Evolutionary conservation across 371 early-diverging fungal genomes (phyloP).

Genomic region (Haplosporangium sp.): DNA sequence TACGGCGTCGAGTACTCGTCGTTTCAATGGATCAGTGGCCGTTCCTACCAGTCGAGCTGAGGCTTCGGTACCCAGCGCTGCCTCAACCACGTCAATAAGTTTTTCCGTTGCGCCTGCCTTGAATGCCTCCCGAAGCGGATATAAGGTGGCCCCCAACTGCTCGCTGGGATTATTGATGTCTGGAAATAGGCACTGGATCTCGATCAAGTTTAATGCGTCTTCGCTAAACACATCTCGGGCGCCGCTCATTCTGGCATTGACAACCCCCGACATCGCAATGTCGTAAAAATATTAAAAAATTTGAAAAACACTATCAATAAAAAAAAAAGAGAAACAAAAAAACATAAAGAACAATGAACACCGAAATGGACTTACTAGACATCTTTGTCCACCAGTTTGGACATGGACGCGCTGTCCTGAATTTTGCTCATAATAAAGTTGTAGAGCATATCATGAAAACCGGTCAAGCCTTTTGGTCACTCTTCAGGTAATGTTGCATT

Average conservation of each 20-base stretch:
- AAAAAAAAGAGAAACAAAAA: too few species aligned
- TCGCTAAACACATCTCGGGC: slow-evolving; percentile 25
- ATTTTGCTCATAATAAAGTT: too few species aligned
- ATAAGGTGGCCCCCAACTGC: slow-evolving; percentile 8
- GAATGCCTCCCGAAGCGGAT: slow-evolving; percentile 24
- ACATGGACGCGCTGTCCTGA: too few species aligned
- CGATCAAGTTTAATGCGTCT: slow-evolving; percentile 13
- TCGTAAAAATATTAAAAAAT: too few species aligned
- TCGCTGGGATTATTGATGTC: slow-evolving; percentile 14
- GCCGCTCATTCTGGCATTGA: slow-evolving; percentile 23
- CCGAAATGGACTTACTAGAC: too few species aligned
- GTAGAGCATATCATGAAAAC: too few species aligned
- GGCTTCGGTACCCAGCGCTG: slow-evolving; percentile 16
- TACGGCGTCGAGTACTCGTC: slow-evolving; percentile 21
- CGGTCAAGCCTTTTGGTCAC: too few species aligned
- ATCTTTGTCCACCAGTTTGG: too few species aligned
- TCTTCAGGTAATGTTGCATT: too few species aligned
- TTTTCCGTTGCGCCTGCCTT: slow-evolving; percentile 9
- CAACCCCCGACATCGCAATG: slow-evolving; percentile 25
- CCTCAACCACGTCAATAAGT: slow-evolving; percentile 14
- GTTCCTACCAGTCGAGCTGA: slow-evolving; percentile 9
- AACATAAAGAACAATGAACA: too few species aligned
- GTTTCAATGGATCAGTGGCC: slow-evolving; percentile 10
- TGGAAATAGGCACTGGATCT: slow-evolving; percentile 14
- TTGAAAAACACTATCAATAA: too few species aligned